Conservation (phyloP, 352 stramenopile genomes). For the Phytophthora fragariae region DNA sequence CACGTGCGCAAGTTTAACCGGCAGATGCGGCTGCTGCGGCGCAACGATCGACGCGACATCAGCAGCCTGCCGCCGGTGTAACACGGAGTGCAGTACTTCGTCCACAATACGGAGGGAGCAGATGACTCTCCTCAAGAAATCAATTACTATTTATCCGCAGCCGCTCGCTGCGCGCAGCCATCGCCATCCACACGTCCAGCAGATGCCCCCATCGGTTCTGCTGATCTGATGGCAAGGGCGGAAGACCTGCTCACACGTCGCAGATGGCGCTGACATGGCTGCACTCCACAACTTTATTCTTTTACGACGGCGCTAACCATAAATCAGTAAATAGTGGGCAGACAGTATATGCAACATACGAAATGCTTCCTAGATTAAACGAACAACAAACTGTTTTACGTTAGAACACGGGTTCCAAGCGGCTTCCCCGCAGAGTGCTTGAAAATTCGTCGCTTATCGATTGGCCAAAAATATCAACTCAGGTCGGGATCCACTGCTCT, state of each 20-base stretch:
- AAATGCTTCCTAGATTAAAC: no score
- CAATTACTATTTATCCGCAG: neutral
- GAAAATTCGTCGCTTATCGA: slow-evolving; percentile 11
- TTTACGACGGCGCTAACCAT: neutral
- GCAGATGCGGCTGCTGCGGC: slow-evolving; percentile 71
- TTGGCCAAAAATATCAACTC: neutral
- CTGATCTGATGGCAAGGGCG: neutral
- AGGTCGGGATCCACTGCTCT: slow-evolving; percentile 8
- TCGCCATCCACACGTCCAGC: neutral
- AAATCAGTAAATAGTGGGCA: neutral
- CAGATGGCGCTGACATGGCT: neutral
- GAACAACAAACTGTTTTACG: neutral
- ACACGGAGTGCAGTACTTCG: neutral
- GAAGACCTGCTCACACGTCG: neutral
- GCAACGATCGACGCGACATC: slow-evolving; percentile 60
- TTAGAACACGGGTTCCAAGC: neutral
- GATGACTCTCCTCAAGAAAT: neutral
- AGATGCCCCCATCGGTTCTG: neutral
- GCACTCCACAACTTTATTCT: no score
- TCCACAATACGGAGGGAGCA: neutral
- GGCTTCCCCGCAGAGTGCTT: slow-evolving; percentile 9
- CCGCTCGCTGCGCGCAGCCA: neutral
- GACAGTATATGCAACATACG: no score
- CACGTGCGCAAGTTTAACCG: slow-evolving; percentile 76
- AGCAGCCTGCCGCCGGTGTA: slow-evolving; percentile 46